phyloP scores from a whole-genome alignment of 1,284 basidiomycete genomes.

The Apiotrichum gamsii region DNA sequence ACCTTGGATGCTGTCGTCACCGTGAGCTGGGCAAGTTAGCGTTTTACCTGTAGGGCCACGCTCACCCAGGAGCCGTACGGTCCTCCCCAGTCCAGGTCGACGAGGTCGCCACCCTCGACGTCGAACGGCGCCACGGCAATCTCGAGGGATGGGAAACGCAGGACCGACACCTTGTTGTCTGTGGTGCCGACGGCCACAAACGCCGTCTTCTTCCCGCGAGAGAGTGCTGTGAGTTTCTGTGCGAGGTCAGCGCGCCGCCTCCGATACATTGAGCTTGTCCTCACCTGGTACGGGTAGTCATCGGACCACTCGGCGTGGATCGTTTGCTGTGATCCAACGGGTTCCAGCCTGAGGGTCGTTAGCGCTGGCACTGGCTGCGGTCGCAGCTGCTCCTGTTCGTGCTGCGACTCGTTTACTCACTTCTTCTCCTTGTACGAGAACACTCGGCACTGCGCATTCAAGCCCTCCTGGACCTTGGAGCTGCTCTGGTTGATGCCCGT shows the following conservation, averaged over 20 bases:
- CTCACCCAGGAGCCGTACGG: slow-evolving; percentile 35
- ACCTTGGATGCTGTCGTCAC: slow-evolving; percentile 35
- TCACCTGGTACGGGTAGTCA: slow-evolving; percentile 82
- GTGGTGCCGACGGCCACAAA: slow-evolving; percentile 43
- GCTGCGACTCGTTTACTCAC: slow-evolving; percentile 36
- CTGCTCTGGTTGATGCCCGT: slow-evolving; percentile 73
- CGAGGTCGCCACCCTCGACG: slow-evolving; percentile 32
- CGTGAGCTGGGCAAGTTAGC: slow-evolving; percentile 9
- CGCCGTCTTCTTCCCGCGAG: slow-evolving; percentile 6
- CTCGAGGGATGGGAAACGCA: slow-evolving; percentile 60
- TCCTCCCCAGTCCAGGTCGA: slow-evolving; percentile 43
- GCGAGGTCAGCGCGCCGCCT: neutral
- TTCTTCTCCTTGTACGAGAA: slow-evolving; percentile 59
- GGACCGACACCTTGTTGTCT: slow-evolving; percentile 54
- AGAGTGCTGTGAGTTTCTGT: slow-evolving; percentile 44
- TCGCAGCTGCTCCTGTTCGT: no score
- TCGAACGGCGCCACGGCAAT: slow-evolving; percentile 52
- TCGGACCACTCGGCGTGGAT: slow-evolving; percentile 57
- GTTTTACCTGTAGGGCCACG: no score
- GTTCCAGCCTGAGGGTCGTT: slow-evolving; percentile 51
- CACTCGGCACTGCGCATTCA: slow-evolving; percentile 75
- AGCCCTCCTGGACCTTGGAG: slow-evolving; percentile 56
- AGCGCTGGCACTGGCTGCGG: no score
- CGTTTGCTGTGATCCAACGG: slow-evolving; percentile 57
- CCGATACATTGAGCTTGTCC: slow-evolving; percentile 13